Base-by-base conservation (phyloP, 31 red algal genomes). In the Odonthalia washingtoniensis region DNA sequence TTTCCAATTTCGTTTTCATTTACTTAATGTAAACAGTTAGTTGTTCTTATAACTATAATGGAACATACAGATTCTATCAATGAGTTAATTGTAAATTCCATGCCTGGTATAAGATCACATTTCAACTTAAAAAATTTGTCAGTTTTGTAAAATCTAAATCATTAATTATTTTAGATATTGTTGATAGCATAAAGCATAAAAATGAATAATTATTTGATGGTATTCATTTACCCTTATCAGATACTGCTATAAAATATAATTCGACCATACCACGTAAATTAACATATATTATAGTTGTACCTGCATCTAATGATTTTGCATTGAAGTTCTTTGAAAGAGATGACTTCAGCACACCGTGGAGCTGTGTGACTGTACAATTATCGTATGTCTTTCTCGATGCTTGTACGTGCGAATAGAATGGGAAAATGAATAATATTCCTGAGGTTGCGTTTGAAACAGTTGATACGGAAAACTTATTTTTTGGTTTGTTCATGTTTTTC, bases 291-390 rank as follows among this genome's bases (percentile, higher is more conserved):
- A 81, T 89, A 36, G 78, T 93, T 40, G 96, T 89, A 9, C 70
- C 40, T 39, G 89, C 89, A 81, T 98, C 96, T 21, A 98, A 85
- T 0, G 96, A 70, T 61, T 98, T 98, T 44, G 95, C 96, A 0
- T 95, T 63, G 27, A 98, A 79, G 74, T 98, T 93, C 81, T 98
- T 98, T 33, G 93, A 38, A n/a, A 91, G 83, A 38, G 78, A 75
- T 4, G 90, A 72, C 0, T n/a, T n/a, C n/a, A n/a, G n/a, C n/a
- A n/a, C n/a, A n/a, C n/a, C n/a, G n/a, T n/a, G n/a, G n/a, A n/a
- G n/a, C n/a, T n/a, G n/a, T n/a, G n/a, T n/a, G n/a, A n/a, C n/a
- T n/a, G n/a, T n/a, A n/a, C n/a, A n/a, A n/a, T n/a, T n/a, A n/a
- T n/a, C n/a, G n/a, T n/a, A n/a, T n/a, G n/a, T n/a, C n/a, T n/a